Base-by-base conservation (phyloP, 768 basidiomycete genomes). In the Hericium coralloides region DNA sequence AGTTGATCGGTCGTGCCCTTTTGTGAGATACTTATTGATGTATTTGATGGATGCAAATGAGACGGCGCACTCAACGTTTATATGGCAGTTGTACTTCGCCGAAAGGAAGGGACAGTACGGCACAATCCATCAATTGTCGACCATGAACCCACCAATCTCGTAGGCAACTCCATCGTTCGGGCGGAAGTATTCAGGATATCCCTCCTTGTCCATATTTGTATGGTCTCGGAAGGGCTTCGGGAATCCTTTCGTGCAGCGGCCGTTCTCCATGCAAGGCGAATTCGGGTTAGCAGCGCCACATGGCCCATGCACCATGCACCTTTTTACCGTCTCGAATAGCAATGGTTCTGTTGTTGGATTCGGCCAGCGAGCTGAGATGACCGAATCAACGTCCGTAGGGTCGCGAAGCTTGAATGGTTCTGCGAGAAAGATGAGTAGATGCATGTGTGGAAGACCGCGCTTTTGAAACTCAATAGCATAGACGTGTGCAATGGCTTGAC, bases 381-480 rank as follows among this genome's bases (percentile, higher is more conserved):
- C 51, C 17, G 62, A 58, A 59, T 82, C 74, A 7, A 83, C 65
- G 18, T 71, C 67, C 6, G 64, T 66, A 4, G 74, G 65, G 12
- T 66, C 69, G 0, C 22, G 26, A 2, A 80, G 64, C 56, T 76
- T 76, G 56, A 65, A 38, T 0, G 52, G 52, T 0, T 68, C 48
- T 0, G 68, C 37, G 0, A 83, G 63, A 57, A 77, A 75, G 48
- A 83, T 65, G 1, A 83, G 61, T 12, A 76, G 59, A 63, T 84
- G 82, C 61, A 76, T 74, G 59, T 83, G 80, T 22, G 80, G 80
- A 0, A 84, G 73, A 0, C 79, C 78, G 0, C 76, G 64, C 58
- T 83, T 83, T 62, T 83, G 81, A 60, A 81, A 83, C 59, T 85
- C 78, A 52, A 81, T 80, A 10, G 73, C 74, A 55, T 79, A 79